A percentile compares a stretch with the other conserved stretches of the same genome.
phyloP scores from a whole-genome alignment of 2,329 filamentous ascomycete genomes.

The Aspergillus arachidicola region DNA sequence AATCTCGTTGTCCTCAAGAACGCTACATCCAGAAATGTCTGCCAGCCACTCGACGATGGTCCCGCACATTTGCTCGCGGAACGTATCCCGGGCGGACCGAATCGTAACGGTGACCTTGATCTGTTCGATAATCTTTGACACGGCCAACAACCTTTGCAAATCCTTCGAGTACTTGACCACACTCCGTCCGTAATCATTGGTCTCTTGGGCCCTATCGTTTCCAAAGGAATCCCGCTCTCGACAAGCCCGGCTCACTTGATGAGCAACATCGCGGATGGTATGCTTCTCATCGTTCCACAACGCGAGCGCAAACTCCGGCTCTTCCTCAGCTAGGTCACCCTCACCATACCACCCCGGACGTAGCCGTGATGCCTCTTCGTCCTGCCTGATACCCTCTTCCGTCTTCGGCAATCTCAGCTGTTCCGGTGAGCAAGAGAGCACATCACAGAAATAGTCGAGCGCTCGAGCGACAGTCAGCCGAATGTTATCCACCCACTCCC shows the following conservation, averaged over 20 bases:
- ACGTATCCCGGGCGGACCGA: conserved; percentile 88
- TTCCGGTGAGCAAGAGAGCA: conserved; percentile 96
- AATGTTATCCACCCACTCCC: conserved; percentile 75
- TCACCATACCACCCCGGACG: conserved; percentile 72
- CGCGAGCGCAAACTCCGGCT: conserved; percentile 78
- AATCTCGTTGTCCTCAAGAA: conserved; percentile 77
- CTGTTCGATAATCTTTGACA: conserved; percentile 86
- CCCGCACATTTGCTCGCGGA: conserved; percentile 98
- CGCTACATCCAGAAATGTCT: conserved; percentile 87
- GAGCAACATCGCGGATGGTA: conserved; percentile 84
- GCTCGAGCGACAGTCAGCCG: conserved; percentile 81
- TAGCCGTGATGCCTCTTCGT: conserved; percentile 79
- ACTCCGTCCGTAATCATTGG: conserved; percentile 83
- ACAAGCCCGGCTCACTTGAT: conserved; percentile 90
- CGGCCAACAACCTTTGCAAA: conserved; percentile 70
- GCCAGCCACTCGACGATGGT: conserved; percentile 94
- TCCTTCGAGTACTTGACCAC: conserved; percentile 77
- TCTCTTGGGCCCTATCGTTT: conserved; percentile 77
- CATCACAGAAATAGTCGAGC: conserved; percentile 95
- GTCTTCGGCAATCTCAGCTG: conserved; percentile 87
- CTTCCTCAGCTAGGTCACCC: conserved; percentile 62
- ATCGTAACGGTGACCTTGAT: conserved; percentile 97
- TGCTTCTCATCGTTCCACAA: conserved; percentile 99
- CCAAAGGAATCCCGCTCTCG: conserved; percentile 70
- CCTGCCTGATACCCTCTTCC: conserved; percentile 74